Percentiles rank a stretch among this genome's conserved stretches.
These are phyloP conservation scores for Cryphonectria parasitica DNA, from an alignment of 2,329 filamentous ascomycete species.

Conservation along the genomic window DNA sequence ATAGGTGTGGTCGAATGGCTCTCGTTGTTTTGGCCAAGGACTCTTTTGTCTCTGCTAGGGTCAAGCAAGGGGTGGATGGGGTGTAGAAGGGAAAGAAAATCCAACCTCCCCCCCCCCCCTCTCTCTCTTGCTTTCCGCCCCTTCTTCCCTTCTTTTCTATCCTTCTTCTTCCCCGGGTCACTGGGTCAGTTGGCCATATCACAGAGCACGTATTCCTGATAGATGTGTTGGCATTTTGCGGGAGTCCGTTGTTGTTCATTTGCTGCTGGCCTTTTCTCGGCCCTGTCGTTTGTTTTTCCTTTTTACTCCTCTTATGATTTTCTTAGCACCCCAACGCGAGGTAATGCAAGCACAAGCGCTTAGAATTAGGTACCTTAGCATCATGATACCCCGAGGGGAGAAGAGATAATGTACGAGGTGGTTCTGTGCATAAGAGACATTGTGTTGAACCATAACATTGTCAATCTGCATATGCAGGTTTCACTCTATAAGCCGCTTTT, in stretches of 20 bases:
- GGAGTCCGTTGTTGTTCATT: not conserved
- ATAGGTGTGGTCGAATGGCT: not conserved
- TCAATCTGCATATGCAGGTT: not conserved
- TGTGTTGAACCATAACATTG: not conserved
- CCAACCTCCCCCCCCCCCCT: too few species aligned
- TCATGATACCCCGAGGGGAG: constrained; percentile 26
- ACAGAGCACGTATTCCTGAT: not conserved
- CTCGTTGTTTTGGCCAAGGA: not conserved
- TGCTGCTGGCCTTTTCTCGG: not conserved
- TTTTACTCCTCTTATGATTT: not conserved
- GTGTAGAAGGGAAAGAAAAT: not conserved
- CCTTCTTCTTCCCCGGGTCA: not conserved
- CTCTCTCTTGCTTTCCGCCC: too few species aligned
- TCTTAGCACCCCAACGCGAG: not conserved
- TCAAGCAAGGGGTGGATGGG: not conserved
- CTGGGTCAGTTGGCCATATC: not conserved
- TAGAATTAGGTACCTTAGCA: constrained; percentile 19
- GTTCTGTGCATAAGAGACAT: not conserved
- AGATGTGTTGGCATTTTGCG: not conserved
- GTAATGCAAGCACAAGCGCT: constrained; percentile 7
- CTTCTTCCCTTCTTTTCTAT: too few species aligned
- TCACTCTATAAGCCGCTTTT: not conserved
- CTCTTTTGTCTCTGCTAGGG: not conserved
- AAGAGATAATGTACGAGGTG: constrained; percentile 7
- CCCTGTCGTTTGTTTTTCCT: too few species aligned